Base-by-base conservation (phyloP, 371 early-diverging fungal species). In the Cokeromyces recurvatus region DNA sequence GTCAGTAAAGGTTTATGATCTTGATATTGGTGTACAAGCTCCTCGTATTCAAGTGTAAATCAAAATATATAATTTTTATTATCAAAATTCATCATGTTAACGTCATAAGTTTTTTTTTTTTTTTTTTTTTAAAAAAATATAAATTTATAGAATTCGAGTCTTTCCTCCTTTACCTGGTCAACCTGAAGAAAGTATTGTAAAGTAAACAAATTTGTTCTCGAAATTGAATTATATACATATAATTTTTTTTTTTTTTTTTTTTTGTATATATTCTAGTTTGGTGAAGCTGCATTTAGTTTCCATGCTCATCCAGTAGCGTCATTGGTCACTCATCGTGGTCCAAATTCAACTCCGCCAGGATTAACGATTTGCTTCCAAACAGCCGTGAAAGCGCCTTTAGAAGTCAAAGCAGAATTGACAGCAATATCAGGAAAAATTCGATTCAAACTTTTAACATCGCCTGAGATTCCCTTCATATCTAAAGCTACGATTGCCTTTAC, bases 21-120 rank as follows among this genome's bases (percentile, higher is more conserved):
- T 71, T 20, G 72, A 68, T 61, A 65, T 71, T 29, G 72, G 72
- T n/a, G 54, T 64, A 0, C 72, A 71, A 54, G 65, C 68, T 7
- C 72, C 72, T 9, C 66, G 68, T 29, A 53, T 71, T 24, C 67
- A 66, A 46, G 62, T 62, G 71, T 66, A 64, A 53, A 52, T 39
- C 5, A 34, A 34, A 29, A 11, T 8, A 29, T 29, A 29, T 8
- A 11, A 29, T 5, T 8, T 29, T 29, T 8, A 29, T 29, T 29
- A 29, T 29, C 11, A 8, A 15, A n/a, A 34, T 4, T 4, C 12
- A 31, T 46, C 37, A 46, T 47, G 0, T 19, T 5, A 4, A 38
- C 47, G 42, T 51, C 44, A 40, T 46, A 15, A 10, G 2, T 4
- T 11, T n/a, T 11, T 34, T 4, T 5, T 27, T 31, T 47, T 4